Evolutionary conservation across 2,329 filamentous ascomycete species (phyloP).

Genomic region (Periconia sp.): DNA sequence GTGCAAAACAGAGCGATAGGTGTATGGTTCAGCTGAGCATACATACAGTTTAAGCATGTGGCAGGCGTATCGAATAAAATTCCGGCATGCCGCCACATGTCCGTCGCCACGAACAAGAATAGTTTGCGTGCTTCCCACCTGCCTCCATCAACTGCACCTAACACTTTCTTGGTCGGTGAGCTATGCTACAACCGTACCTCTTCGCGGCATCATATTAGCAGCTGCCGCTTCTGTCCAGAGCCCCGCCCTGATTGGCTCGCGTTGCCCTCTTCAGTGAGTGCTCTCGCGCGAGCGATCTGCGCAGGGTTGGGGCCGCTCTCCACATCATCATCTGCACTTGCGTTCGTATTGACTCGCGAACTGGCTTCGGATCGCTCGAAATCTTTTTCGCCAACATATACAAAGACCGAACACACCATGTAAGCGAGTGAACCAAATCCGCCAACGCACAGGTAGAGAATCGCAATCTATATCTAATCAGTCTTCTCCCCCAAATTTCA

Average conservation of each 20-base stretch:
- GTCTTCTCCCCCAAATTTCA: background rate
- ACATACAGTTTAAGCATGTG: too few species aligned
- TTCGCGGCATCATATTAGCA: background rate
- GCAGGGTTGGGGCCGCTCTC: background rate
- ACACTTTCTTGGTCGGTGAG: too few species aligned
- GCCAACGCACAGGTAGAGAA: constrained; percentile 24
- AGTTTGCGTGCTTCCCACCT: too few species aligned
- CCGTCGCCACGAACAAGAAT: too few species aligned
- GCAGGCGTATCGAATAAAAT: too few species aligned
- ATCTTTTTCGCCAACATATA: constrained; percentile 29
- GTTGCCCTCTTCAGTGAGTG: background rate
- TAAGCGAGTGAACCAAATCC: constrained; percentile 26
- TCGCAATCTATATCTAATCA: constrained; percentile 21
- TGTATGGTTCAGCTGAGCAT: too few species aligned
- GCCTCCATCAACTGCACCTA: too few species aligned
- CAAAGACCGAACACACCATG: constrained; percentile 23
- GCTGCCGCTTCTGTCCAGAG: constrained; percentile 1
- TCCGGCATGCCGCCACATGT: too few species aligned
- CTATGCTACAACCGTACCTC: too few species aligned
- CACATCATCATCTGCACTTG: background rate
- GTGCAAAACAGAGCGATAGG: too few species aligned
- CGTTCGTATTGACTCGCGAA: background rate
- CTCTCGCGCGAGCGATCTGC: background rate
- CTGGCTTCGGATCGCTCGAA: constrained; percentile 18
- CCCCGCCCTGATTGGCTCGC: background rate